Percentiles rank a stretch among this genome's conserved stretches.
Evolutionary conservation across 805 yeast species (phyloP).

Genomic region (Metschnikowia picachoensis): DNA sequence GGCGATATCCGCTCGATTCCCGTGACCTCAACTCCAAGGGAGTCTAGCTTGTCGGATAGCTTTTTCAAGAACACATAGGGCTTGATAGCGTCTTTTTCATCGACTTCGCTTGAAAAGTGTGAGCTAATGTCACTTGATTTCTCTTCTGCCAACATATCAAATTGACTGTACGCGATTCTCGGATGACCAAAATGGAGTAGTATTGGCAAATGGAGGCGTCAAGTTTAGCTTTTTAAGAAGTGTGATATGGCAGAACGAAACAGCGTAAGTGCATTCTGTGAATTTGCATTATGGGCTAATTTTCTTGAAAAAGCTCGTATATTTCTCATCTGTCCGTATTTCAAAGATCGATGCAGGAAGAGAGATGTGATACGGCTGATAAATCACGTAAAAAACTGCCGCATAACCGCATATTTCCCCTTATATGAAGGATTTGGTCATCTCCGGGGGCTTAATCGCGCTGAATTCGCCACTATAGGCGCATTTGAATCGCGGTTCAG

Average conservation of each 20-base stretch:
- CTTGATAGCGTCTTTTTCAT: conserved; percentile 7
- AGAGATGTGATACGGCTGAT: not conserved
- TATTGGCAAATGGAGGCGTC: too few relatives aligned
- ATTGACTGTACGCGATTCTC: too few relatives aligned
- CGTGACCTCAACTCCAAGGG: conserved; percentile 30
- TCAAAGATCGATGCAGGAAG: not conserved
- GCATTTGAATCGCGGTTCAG: not conserved
- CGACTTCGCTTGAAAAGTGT: not conserved
- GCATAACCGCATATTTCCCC: not conserved
- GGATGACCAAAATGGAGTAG: too few relatives aligned
- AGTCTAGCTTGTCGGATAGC: conserved; percentile 2
- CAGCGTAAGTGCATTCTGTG: too few relatives aligned
- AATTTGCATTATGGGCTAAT: too few relatives aligned
- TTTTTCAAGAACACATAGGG: conserved; percentile 9
- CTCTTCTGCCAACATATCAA: not conserved
- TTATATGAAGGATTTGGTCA: not conserved
- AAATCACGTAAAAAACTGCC: not conserved
- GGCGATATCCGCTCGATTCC: conserved; percentile 35
- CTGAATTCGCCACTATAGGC: not conserved
- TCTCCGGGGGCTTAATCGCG: not conserved
- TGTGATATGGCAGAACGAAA: too few relatives aligned
- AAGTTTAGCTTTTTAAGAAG: too few relatives aligned
- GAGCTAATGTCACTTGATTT: not conserved
- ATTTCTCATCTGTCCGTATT: too few relatives aligned
- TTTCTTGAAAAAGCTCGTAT: too few relatives aligned